Percentiles rank a stretch among this genome's conserved stretches.
These are phyloP conservation scores for Blumeriella jaapii DNA, from an alignment of 2,329 filamentous ascomycete genomes.

Conservation along the genomic window DNA sequence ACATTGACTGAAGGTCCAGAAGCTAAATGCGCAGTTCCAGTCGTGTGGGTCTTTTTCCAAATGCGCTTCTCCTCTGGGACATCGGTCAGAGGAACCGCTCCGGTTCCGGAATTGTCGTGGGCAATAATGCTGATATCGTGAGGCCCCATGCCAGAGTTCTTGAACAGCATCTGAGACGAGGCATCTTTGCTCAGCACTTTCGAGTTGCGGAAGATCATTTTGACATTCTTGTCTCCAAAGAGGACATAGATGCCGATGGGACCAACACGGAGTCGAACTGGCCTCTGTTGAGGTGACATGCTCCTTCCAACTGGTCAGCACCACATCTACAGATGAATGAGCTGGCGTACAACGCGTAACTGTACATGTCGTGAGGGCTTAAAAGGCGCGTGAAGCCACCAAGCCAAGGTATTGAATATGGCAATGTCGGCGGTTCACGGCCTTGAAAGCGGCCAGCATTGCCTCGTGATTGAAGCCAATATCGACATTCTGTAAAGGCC, in stretches of 20 bases:
- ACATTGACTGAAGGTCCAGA: too few species aligned
- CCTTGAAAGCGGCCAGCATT: too few species aligned
- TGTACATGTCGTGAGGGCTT: too few species aligned
- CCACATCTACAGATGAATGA: too few species aligned
- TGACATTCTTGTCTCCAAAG: slow-evolving; percentile 12
- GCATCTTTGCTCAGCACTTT: slow-evolving; percentile 9
- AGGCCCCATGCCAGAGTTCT: slow-evolving; percentile 8
- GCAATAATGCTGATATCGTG: slow-evolving; percentile 5
- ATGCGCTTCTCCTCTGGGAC: slow-evolving; percentile 9
- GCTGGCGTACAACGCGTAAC: too few species aligned
- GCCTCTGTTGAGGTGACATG: too few species aligned
- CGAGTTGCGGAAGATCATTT: slow-evolving; percentile 10
- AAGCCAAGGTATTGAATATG: too few species aligned
- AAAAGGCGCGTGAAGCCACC: too few species aligned
- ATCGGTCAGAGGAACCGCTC: slow-evolving; percentile 3
- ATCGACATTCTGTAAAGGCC: too few species aligned
- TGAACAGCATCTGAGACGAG: slow-evolving; percentile 9
- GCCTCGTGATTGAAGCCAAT: too few species aligned
- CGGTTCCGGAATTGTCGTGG: slow-evolving; percentile 10
- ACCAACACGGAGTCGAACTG: slow-evolving; percentile 5
- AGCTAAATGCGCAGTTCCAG: slow-evolving; percentile 4
- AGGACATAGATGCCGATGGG: slow-evolving; percentile 11
- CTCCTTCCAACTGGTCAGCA: too few species aligned
- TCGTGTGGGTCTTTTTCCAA: slow-evolving; percentile 11
- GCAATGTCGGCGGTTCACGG: too few species aligned